Base-by-base conservation (phyloP, 139 green algal species). In the Micractinium sp. region DNA sequence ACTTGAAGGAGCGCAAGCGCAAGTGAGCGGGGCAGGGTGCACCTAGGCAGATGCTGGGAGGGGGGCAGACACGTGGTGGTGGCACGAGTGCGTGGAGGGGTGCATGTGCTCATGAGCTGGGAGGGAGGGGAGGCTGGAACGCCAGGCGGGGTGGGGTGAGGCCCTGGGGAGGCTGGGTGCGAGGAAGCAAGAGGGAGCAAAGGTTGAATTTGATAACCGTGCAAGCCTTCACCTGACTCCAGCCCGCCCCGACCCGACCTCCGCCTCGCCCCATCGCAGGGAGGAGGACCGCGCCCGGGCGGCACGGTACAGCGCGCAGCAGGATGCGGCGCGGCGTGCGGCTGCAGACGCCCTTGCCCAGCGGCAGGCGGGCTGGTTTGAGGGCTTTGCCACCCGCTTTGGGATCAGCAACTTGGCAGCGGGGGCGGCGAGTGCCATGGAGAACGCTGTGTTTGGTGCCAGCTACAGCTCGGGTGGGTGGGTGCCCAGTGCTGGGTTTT, bases 281-380 rank as follows among this genome's bases (percentile, higher is more conserved):
- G 90, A 95, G 89, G 94, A 96, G 89, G 92, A 92, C 20, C 86
- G 89, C 25, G 87, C 85, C 47, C 60, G 75, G 3, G 90, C 91
- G 12, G 56, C 60, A 18, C 82, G 78, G 13, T 96, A 96, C 92
- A 95, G 90, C 53, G 91, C 91, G 19, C 87, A 90, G 56, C 94
- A 96, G 89, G 94, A 96, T 77, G 90, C 78, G 41, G 92, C 92
- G 27, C 90, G 93, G 60, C 92, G 90, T 85, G 76, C 77, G 39
- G 92, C 91, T 36, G 92, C 89, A 35, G 88, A 90, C 29, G 80
- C 75, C 5, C 56, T 94, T 27, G 38, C 66, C 25, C 23, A 38
- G 13, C 56, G 88, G 47, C 88, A 93, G 39, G 27, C 61, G 36
- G 80, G 89, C 25, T 94, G 89, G 89, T 92, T 93, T 22, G 73